Evolutionary conservation across 495 filamentous ascomycete genomes (phyloP).

Genomic region (Penicillium cataractarum): DNA sequence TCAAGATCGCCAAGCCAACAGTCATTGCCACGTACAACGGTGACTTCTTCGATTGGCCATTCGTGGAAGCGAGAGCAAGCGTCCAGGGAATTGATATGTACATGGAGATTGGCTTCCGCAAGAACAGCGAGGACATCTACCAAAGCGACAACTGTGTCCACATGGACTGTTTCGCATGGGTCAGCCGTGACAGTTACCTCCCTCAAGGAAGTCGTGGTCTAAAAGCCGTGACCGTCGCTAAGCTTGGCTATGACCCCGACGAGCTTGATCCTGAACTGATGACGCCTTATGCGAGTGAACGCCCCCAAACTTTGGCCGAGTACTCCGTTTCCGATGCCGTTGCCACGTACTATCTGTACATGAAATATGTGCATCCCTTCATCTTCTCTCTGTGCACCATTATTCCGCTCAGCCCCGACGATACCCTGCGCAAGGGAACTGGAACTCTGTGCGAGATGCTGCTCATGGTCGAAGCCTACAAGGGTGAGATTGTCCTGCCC

Average conservation of each 20-base stretch:
- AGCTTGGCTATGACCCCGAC: constrained; percentile 97
- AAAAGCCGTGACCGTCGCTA: constrained; percentile 96
- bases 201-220: constrained; percentile 96
- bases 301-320: constrained; percentile 90
- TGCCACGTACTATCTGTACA: constrained; percentile 98
- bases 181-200: constrained; percentile 97
- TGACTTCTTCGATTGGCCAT: constrained; percentile 99
- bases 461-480: constrained; percentile 96
- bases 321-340: constrained; percentile 99
- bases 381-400: constrained; percentile 99
- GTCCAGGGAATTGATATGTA: constrained; percentile 99
- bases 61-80: constrained; percentile 90
- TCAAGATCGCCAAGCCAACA: constrained; percentile 92
- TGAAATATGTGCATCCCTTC: constrained; percentile 99
- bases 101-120: constrained; percentile 93
- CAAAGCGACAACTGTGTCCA: constrained; percentile 93
- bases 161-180: constrained; percentile 99
- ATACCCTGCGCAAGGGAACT: constrained; percentile 91
- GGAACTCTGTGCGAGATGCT: constrained; percentile 99
- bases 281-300: constrained; percentile 90
- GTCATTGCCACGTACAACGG: constrained; percentile 99
- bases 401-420: constrained; percentile 89
- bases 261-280: constrained; percentile 98
- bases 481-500: constrained; percentile 87
- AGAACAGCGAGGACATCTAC: constrained; percentile 93